Percentiles rank a stretch among this genome's conserved stretches.
Conservation (phyloP, 176 grass and related monocot genomes). For the Triticum monococcum region DNA sequence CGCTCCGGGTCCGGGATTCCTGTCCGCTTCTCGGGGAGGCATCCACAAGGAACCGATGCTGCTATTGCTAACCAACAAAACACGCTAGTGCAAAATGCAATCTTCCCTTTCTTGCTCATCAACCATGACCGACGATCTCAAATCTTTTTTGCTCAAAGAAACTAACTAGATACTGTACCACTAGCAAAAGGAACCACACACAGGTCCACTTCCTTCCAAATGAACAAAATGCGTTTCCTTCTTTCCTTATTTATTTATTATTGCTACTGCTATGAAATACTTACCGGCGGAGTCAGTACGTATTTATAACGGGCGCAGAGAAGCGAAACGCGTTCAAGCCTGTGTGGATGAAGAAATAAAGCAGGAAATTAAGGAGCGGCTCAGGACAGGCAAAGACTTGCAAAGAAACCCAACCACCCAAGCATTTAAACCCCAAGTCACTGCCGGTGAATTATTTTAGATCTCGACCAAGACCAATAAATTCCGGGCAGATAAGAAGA, state of each 20-base stretch:
- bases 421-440: not conserved
- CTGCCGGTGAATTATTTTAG: too few species aligned
- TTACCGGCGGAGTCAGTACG: not conserved
- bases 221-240: not conserved
- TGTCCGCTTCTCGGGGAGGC: slow-evolving; percentile 31
- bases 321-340: not conserved
- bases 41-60: slow-evolving; percentile 27
- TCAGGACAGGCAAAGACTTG: slow-evolving; percentile 28
- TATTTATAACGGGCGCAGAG: not conserved
- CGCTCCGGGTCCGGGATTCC: slow-evolving; percentile 17
- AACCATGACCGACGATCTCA: too few species aligned
- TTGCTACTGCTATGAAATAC: too few species aligned
- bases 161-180: too few species aligned
- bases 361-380: slow-evolving; percentile 27
- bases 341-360: not conserved
- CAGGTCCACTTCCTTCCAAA: not conserved
- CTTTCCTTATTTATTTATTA: not conserved
- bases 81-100: too few species aligned
- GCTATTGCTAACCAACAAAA: too few species aligned
- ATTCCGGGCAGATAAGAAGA: too few species aligned
- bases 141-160: too few species aligned
- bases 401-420: not conserved
- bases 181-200: not conserved
- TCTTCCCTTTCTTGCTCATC: too few species aligned
- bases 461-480: too few species aligned